These are phyloP conservation scores for Cenococcum geophilum DNA, from an alignment of 495 filamentous ascomycete genomes.

Conservation along the genomic window DNA sequence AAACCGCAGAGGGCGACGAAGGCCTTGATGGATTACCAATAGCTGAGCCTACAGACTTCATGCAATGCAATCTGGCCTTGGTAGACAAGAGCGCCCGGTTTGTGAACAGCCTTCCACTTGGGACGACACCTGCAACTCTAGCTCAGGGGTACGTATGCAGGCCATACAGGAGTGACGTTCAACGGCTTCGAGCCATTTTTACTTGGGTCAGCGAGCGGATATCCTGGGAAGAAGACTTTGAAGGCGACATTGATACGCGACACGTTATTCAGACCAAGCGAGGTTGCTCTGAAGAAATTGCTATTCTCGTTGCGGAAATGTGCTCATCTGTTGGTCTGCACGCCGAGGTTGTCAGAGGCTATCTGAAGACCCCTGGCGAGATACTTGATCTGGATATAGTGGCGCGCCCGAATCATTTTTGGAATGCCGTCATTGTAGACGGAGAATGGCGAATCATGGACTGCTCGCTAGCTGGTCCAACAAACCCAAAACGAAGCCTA, in stretches of 20 bases:
- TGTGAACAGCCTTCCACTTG: slow-evolving; percentile 79
- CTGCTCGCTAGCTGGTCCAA: slow-evolving; percentile 83
- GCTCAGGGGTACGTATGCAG: slow-evolving; percentile 90
- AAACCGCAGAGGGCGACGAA: slow-evolving; percentile 85
- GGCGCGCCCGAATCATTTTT: slow-evolving; percentile 89
- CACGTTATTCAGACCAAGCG: slow-evolving; percentile 77
- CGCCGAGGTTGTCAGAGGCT: slow-evolving; percentile 77
- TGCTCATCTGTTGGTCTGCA: slow-evolving; percentile 83
- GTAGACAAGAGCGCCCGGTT: slow-evolving; percentile 97
- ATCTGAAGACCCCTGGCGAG: slow-evolving; percentile 86
- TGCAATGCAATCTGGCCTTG: slow-evolving; percentile 65
- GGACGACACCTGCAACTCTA: slow-evolving; percentile 74
- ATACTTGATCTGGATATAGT: slow-evolving; percentile 66
- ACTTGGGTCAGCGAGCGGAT: slow-evolving; percentile 95
- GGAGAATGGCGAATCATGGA: slow-evolving; percentile 97
- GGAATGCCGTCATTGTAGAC: slow-evolving; percentile 93
- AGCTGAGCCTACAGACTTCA: slow-evolving; percentile 76
- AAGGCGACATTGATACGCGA: slow-evolving; percentile 71
- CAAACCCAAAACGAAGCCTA: slow-evolving; percentile 67
- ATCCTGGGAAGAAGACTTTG: slow-evolving; percentile 91
- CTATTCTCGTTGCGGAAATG: slow-evolving; percentile 85
- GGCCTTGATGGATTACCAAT: slow-evolving; percentile 77
- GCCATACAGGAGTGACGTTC: slow-evolving; percentile 90
- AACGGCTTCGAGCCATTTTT: slow-evolving; percentile 87
- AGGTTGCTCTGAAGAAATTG: slow-evolving; percentile 86